Evolutionary conservation across 2,329 filamentous ascomycete species (phyloP), one percentile per base, ranked within the genome.

Genomic region (Stachybotrys echinatus): DNA sequence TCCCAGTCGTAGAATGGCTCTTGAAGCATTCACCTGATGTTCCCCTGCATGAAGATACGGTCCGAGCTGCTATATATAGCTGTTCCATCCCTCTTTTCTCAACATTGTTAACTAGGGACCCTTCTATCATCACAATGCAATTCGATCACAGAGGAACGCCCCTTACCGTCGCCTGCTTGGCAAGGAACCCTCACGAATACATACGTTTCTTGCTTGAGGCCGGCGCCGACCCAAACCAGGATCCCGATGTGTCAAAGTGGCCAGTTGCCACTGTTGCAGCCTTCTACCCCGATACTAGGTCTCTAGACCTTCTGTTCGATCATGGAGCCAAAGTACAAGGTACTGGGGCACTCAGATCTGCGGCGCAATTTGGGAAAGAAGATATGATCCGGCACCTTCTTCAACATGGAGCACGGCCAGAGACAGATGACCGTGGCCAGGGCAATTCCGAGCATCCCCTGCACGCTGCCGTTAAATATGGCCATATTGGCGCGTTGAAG

Each of bases 141-240:
- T 53, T 53, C 31, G 50, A 53, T 12, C 39, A n/a, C 6, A 45
- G 48, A 8, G 54, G 54, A 17, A 46, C 54, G 4, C 50, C 52
- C 17, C 46, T 56, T 17, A 42, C 47, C 7, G 48, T 50, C n/a
- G 54, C 54, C 5, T 56, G 52, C 42, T 43, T 50, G 51, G 27
- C 45, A 39, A 42, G 43, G 10, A 47, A 52, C 38, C 23, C 46
- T 4, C 14, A 43, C 12, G 50, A 52, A 6, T 52, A 47, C 18
- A 34, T 55, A 21, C 38, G 23, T 14, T 52, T 50, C 20, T 31
- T 55, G 1, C 54, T 55, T 43, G 48, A 52, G 8, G 17, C 38
- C 2, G 54, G 54, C 18, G 52, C 50, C n/a, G 54, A 55, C 23
- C 54, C 54, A 3, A 54, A 55, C 23, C 51, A 50, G 18, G 44